Conservation (phyloP, 1,139 yeast genomes). For the Arxiozyma bovina region DNA sequence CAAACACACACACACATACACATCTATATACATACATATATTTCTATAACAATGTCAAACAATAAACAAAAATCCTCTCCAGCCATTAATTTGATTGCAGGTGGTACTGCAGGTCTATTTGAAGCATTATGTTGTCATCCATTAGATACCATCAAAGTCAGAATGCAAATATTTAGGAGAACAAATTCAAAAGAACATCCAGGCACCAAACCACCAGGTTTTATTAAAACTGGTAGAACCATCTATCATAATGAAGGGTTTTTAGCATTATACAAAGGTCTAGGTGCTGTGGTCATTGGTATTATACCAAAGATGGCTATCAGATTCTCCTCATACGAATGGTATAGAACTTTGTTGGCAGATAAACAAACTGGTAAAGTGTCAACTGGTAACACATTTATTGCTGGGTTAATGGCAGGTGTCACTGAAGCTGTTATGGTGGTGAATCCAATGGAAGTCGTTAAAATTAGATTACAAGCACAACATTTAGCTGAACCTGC, state of each 20-base stretch:
- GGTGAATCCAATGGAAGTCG: conserved; percentile 96
- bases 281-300: conserved; percentile 95
- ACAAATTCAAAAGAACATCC: conserved; percentile 16
- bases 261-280: conserved; percentile 84
- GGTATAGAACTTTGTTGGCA: conserved; percentile 62
- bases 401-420: conserved; percentile 98
- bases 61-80: conserved; percentile 34
- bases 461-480: conserved; percentile 91
- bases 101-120: conserved; percentile 94
- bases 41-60: background rate
- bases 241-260: conserved; percentile 78
- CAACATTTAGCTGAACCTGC: conserved; percentile 59
- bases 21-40: too few relatives aligned
- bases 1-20: too few relatives aligned
- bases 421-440: conserved; percentile 89
- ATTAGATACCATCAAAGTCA: conserved; percentile 85
- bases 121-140: conserved; percentile 98
- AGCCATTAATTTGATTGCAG: conserved; percentile 78
- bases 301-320: conserved; percentile 98
- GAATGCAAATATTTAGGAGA: conserved; percentile 82
- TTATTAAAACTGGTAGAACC: conserved; percentile 67
- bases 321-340: conserved; percentile 88
- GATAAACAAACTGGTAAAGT: conserved; percentile 56
- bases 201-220: conserved; percentile 62
- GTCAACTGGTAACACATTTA: conserved; percentile 61